These are phyloP conservation scores for Peronosclerospora sorghi DNA, from an alignment of 352 stramenopile species.

Conservation along the genomic window DNA sequence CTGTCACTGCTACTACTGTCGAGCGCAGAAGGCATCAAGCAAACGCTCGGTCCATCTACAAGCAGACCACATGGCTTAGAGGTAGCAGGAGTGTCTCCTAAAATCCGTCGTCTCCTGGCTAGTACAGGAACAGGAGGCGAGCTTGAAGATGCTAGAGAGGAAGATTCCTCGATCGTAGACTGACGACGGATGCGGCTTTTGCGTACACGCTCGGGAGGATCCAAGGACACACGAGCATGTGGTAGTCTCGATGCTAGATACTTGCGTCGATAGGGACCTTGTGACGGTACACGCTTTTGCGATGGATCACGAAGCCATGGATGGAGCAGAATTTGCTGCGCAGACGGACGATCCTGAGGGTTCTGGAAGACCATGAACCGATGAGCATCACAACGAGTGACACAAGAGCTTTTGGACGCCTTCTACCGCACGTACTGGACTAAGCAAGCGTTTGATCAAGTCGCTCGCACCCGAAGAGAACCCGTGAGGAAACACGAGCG, in stretches of 20 bases:
- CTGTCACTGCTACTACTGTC: slow-evolving; percentile 12
- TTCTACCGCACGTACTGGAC: slow-evolving; percentile 15
- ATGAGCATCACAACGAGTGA: neutral
- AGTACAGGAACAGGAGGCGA: slow-evolving; percentile 3
- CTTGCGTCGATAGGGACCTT: slow-evolving; percentile 8
- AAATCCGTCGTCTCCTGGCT: neutral
- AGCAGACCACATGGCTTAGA: slow-evolving; percentile 1
- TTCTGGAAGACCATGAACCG: slow-evolving; percentile 18
- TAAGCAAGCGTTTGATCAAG: slow-evolving; percentile 54
- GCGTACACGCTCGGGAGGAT: slow-evolving; percentile 9
- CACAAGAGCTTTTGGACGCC: neutral
- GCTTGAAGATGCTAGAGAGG: too few relatives aligned
- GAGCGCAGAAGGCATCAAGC: slow-evolving; percentile 1
- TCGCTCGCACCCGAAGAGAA: slow-evolving; percentile 47
- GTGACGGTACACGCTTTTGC: slow-evolving; percentile 5
- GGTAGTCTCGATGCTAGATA: slow-evolving; percentile 6
- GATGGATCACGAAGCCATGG: slow-evolving; percentile 34
- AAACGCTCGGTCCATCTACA: neutral
- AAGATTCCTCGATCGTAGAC: slow-evolving; percentile 11
- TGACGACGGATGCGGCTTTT: slow-evolving; percentile 6
- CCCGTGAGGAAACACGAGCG: slow-evolving; percentile 35
- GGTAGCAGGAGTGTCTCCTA: slow-evolving; percentile 3
- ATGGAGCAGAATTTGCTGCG: slow-evolving; percentile 41
- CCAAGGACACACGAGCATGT: slow-evolving; percentile 11
- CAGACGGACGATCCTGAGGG: slow-evolving; percentile 27